These are phyloP conservation scores for Colletotrichum chlorophyti DNA, from an alignment of 2,329 filamentous ascomycete genomes.

Conservation along the genomic window DNA sequence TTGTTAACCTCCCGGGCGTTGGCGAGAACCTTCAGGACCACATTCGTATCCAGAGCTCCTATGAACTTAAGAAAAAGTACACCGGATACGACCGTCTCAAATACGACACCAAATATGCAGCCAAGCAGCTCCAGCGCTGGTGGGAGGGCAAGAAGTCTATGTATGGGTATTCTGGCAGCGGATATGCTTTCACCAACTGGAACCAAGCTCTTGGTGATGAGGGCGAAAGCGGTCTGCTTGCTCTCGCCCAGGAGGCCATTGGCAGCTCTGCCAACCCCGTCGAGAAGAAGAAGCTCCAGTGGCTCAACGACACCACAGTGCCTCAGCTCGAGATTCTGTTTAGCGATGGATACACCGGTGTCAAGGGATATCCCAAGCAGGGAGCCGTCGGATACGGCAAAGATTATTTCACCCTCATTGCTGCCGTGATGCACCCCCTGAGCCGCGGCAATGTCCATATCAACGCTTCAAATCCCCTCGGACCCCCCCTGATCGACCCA, in stretches of 20 bases:
- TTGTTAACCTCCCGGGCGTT: slow-evolving; percentile 62
- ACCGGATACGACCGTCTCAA: slow-evolving; percentile 38
- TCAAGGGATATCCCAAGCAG: slow-evolving; percentile 40
- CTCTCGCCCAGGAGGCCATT: slow-evolving; percentile 40
- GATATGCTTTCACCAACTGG: slow-evolving; percentile 51
- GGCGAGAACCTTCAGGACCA: slow-evolving; percentile 47
- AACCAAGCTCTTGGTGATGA: slow-evolving; percentile 41
- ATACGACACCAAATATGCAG: slow-evolving; percentile 39
- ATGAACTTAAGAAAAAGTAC: slow-evolving; percentile 40
- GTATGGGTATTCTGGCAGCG: slow-evolving; percentile 47
- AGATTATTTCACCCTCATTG: slow-evolving; percentile 36
- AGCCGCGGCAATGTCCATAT: slow-evolving; percentile 41
- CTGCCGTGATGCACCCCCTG: slow-evolving; percentile 38
- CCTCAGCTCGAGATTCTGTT: slow-evolving; percentile 52
- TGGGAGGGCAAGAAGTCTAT: slow-evolving; percentile 37
- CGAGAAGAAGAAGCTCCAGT: slow-evolving; percentile 46
- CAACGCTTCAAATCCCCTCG: slow-evolving; percentile 38
- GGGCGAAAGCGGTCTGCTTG: slow-evolving; percentile 33
- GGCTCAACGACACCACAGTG: slow-evolving; percentile 42
- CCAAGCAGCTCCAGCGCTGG: slow-evolving; percentile 46
- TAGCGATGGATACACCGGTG: slow-evolving; percentile 50
- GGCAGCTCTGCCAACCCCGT: slow-evolving; percentile 36
- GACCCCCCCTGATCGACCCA: slow-evolving; percentile 40
- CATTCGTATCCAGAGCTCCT: slow-evolving; percentile 39
- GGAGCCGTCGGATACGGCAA: slow-evolving; percentile 36